These are phyloP conservation scores for Exophiala phaeomuriformis DNA, from an alignment of 2,329 filamentous ascomycete genomes.

Conservation along the genomic window DNA sequence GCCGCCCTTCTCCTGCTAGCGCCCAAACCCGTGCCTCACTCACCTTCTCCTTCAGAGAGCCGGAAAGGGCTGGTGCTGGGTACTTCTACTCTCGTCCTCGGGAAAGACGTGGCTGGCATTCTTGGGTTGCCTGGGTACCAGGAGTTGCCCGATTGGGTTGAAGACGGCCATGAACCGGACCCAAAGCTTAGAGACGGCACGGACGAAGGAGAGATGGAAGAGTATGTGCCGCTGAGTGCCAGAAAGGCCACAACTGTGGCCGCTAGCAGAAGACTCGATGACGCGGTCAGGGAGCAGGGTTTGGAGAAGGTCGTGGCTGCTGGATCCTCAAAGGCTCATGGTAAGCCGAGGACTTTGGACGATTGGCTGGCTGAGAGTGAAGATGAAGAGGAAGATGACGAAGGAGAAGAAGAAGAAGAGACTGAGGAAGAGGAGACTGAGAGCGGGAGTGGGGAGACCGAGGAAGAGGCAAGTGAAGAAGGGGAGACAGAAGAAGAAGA, in stretches of 20 bases:
- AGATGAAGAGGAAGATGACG: slow-evolving; percentile 42
- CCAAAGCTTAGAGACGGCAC: slow-evolving; percentile 60
- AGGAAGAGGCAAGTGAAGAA: slow-evolving; percentile 1
- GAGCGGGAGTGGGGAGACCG: slow-evolving; percentile 1
- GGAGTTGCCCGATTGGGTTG: slow-evolving; percentile 75
- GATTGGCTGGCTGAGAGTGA: slow-evolving; percentile 81
- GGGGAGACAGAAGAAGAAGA: slow-evolving; percentile 3
- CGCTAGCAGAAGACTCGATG: slow-evolving; percentile 39
- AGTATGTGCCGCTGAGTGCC: slow-evolving; percentile 30
- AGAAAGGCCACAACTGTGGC: slow-evolving; percentile 30
- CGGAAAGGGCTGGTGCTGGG: slow-evolving; percentile 72
- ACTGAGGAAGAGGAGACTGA: slow-evolving; percentile 6
- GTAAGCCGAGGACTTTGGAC: slow-evolving; percentile 72
- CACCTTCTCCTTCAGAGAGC: slow-evolving; percentile 78
- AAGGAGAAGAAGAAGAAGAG: slow-evolving; percentile 13
- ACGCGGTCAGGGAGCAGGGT: slow-evolving; percentile 39
- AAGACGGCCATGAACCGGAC: slow-evolving; percentile 71
- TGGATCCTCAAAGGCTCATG: slow-evolving; percentile 20
- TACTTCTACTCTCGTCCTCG: slow-evolving; percentile 76
- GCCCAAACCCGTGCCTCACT: slow-evolving; percentile 87
- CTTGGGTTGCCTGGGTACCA: slow-evolving; percentile 74
- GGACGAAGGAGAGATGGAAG: slow-evolving; percentile 28
- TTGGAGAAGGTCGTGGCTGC: slow-evolving; percentile 27
- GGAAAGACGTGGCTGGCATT: slow-evolving; percentile 59
- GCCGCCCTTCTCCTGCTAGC: slow-evolving; percentile 85